Percentiles rank a stretch among this genome's conserved stretches.
These are phyloP conservation scores for Boeremia lycopersici DNA, from an alignment of 2,329 filamentous ascomycete species.

Conservation along the genomic window DNA sequence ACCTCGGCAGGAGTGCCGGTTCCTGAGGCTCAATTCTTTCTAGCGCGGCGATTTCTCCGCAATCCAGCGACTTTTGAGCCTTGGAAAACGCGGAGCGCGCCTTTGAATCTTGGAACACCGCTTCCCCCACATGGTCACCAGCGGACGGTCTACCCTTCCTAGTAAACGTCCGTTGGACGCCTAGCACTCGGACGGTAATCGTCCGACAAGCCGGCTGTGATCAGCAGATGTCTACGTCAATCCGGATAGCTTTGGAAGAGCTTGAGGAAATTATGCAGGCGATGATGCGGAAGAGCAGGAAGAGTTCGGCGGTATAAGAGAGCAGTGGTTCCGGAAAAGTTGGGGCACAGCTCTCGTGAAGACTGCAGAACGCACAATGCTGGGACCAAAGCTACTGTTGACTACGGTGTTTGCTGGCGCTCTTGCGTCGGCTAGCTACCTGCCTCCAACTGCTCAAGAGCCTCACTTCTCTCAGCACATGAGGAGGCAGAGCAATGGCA, in stretches of 20 bases:
- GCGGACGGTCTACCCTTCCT: slow-evolving; percentile 10
- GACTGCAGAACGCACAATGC: slow-evolving; percentile 20
- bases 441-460: slow-evolving; percentile 23
- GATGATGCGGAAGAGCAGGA: slow-evolving; percentile 3
- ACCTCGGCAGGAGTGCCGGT: slow-evolving; percentile 15
- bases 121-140: slow-evolving; percentile 1
- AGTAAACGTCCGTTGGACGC: slow-evolving; percentile 2
- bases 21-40: slow-evolving; percentile 14
- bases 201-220: slow-evolving; percentile 27
- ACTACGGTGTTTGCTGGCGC: slow-evolving; percentile 24
- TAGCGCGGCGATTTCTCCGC: slow-evolving; percentile 17
- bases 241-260: slow-evolving; percentile 23
- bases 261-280: slow-evolving; percentile 12
- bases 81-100: slow-evolving; percentile 5
- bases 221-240: slow-evolving; percentile 22
- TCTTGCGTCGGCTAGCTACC: slow-evolving; percentile 23
- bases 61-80: background rate
- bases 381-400: slow-evolving; percentile 27
- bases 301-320: slow-evolving; percentile 4
- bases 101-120: slow-evolving; percentile 2
- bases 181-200: slow-evolving; percentile 26
- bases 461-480: slow-evolving; percentile 26
- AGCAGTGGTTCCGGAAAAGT: background rate
- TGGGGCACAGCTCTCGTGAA: slow-evolving; percentile 14
- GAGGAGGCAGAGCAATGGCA: slow-evolving; percentile 29